These are phyloP conservation scores for Nicotiana knightiana DNA, from an alignment of 257 asterid genomes.

Conservation along the genomic window DNA sequence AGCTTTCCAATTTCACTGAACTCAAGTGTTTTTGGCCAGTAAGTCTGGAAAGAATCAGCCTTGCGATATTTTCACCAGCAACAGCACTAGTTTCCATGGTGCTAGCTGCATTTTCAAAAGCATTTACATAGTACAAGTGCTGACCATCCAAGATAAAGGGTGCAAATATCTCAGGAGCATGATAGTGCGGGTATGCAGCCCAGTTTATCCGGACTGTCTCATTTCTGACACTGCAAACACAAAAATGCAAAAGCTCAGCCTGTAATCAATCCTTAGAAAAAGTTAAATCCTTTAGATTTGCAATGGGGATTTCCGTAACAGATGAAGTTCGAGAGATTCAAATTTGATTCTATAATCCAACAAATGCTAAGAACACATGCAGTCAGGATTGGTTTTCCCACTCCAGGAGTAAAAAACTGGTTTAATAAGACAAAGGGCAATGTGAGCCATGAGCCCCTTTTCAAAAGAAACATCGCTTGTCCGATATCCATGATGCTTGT, in stretches of 20 bases:
- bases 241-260: background rate
- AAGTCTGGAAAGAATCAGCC: constrained; percentile 76
- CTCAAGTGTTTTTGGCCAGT: constrained; percentile 11
- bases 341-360: no score
- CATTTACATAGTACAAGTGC: constrained; percentile 85
- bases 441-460: no score
- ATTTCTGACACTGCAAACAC: constrained; percentile 51
- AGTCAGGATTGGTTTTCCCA: no score
- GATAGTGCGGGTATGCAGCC: constrained; percentile 92
- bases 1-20: constrained; percentile 41
- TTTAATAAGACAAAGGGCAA: no score
- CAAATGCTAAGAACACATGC: no score
- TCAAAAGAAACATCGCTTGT: no score
- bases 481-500: no score
- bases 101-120: constrained; percentile 98
- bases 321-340: no score
- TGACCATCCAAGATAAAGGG: constrained; percentile 62
- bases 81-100: constrained; percentile 94
- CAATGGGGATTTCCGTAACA: no score
- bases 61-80: constrained; percentile 92
- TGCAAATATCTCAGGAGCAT: constrained; percentile 81
- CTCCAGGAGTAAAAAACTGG: no score
- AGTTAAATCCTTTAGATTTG: no score
- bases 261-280: no score
- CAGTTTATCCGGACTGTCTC: constrained; percentile 72